Evolutionary conservation across 108 stramenopile genomes (phyloP).

Genomic region (Cyclotella atomus): DNA sequence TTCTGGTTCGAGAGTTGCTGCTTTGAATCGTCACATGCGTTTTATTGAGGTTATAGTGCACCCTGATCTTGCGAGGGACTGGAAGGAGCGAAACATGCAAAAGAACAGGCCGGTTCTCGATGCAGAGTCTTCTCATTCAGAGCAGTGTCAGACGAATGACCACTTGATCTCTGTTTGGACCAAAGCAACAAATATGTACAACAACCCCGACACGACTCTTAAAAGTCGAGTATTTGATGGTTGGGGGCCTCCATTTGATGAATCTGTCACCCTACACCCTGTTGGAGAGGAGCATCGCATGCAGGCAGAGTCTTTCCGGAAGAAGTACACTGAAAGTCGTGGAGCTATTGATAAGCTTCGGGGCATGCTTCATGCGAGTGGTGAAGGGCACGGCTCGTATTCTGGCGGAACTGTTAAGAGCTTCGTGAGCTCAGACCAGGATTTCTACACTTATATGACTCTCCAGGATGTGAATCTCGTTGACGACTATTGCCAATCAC

Average conservation of each 20-base stretch:
- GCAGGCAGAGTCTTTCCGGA: neutral
- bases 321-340: slow-evolving; percentile 6
- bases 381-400: neutral
- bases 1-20: neutral
- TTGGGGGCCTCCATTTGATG: neutral
- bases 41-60: neutral
- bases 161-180: neutral
- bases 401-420: neutral
- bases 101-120: neutral
- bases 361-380: neutral
- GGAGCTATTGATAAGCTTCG: slow-evolving; percentile 8
- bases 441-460: slow-evolving; percentile 1
- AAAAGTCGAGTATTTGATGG: neutral
- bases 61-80: neutral
- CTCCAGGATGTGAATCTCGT: neutral
- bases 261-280: neutral
- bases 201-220: neutral
- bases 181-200: neutral
- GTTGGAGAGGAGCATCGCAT: slow-evolving; percentile 6
- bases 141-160: neutral
- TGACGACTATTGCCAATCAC: neutral
- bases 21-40: neutral
- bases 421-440: neutral
- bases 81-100: slow-evolving; percentile 5
- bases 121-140: neutral